phyloP scores from a whole-genome alignment of 225 moss, liverwort and hornwort species.

The Anthoceros angustus region DNA sequence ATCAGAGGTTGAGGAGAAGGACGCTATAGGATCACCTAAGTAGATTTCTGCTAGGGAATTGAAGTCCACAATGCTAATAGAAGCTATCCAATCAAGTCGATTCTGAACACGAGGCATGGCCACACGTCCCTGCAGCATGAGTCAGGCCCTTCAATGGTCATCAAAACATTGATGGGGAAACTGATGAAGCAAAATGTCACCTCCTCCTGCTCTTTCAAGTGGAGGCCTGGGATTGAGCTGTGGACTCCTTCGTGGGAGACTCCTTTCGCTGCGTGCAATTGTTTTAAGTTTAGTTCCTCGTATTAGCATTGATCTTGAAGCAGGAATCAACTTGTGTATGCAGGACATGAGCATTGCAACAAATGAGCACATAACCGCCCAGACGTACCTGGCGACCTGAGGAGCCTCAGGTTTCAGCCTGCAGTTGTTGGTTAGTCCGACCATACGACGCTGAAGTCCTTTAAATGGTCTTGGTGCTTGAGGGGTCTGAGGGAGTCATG shows the following conservation, averaged over 20 bases:
- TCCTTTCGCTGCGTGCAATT: not conserved
- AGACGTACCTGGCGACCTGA: not conserved
- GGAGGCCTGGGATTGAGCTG: not conserved
- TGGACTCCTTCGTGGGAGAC: not conserved
- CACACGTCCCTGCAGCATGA: no score
- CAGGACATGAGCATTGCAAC: no score
- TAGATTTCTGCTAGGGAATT: not conserved
- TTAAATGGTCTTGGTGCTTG: not conserved
- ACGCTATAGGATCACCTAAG: not conserved
- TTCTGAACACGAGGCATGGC: no score
- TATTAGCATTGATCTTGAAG: no score
- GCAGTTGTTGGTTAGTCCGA: not conserved
- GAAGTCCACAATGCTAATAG: not conserved
- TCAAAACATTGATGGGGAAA: not conserved
- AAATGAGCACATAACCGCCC: not conserved
- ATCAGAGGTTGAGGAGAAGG: not conserved
- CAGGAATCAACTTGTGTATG: no score
- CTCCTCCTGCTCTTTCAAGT: not conserved
- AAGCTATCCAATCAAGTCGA: no score
- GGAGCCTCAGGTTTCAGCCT: not conserved
- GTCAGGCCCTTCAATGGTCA: not conserved
- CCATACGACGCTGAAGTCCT: not conserved
- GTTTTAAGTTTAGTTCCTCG: not conserved
- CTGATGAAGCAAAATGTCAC: conserved; percentile 3
- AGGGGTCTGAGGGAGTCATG: not conserved